Evolutionary conservation across 129 eudicot genomes (phyloP), one percentile per base, ranked within the genome.

Genomic region (Tagetes erecta): DNA sequence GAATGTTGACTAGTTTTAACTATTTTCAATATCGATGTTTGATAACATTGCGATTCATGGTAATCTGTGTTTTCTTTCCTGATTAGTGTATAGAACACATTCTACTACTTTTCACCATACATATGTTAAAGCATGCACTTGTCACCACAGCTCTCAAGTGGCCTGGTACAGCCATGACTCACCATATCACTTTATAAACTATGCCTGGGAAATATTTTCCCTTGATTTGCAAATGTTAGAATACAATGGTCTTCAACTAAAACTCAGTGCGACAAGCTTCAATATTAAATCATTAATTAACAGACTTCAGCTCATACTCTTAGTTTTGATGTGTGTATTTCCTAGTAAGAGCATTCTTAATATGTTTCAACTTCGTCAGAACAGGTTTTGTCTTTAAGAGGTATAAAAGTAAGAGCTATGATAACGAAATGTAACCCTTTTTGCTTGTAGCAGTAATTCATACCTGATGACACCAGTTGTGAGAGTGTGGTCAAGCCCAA

Each of bases 401-500:
- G 67, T 55, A 20, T 34, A 67, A 40, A 51, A 53, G 0, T 55
- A 76, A 51, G 13, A 67, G 42, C 35, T 68, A 47, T 20, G 41
- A 44, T 36, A 72, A 63, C 69, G 41, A 55, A 35, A 71, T 70
- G 64, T 67, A 64, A 34, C 41, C 45, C 64, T 12, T 4, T 35
- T 55, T 33, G 36, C 67, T 63, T 80, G n/a, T 51, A 53, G 52
- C 34, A 62, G 40, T 44, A 71, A 27, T 20, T 70, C 64, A 47
- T 82, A 94, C 98, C 98, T 94, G 85, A 94, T 90, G 74, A 94
- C 98, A 57, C 98, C 98, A 73, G 98, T 94, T 59, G 98, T 94
- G 49, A 94, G 97, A 38, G 98, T 94, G 82, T 94, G 98, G 78
- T 94, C 98, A 82, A 94, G 98, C 77, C 98, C 98, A 88, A 94